Base-by-base conservation (phyloP, 2,329 filamentous ascomycete genomes). In the Cladosporium halotolerans region DNA sequence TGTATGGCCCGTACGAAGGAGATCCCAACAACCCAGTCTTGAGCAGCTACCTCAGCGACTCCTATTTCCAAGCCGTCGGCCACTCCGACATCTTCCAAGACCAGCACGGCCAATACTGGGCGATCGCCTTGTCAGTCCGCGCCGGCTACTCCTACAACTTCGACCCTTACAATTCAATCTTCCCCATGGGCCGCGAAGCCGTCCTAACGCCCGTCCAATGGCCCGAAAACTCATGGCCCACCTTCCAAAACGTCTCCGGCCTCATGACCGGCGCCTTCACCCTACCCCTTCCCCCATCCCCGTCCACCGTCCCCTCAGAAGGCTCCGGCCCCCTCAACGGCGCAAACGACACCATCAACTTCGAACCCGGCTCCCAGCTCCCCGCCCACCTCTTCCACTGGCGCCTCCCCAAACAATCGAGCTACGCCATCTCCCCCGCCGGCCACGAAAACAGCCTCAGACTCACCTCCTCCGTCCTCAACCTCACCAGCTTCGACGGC, bases 21-120 rank as follows among this genome's bases (percentile, higher is more conserved):
- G 45, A 59, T 44, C 55, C 57, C 1, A 36, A 28, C 28, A 65
- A 63, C 38, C 63, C 63, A 10, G 52, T 66, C 2, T 36, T 64
- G n/a, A 64, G 55, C 8, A 55, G 43, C 4, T 46, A 54, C 19
- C 55, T 55, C 9, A 64, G 54, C n/a, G 48, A 53, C n/a, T 54
- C 57, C 6, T 61, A 66, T 69, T 68, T 58, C 53, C 78, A 81
- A 58, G 77, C 77, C 1, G 73, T 80, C 0, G 79, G 79, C 0
- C 80, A 82, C 53, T 74, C 76, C 0, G 79, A 82, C 56, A 54
- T 82, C 2, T 81, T 82, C 54, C 73, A 77, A 40, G 79, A 82
- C 54, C 56, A 57, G 1, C 23, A 58, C 0, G 76, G 74, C 0
- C 72, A 76, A 40, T 82, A 79, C 78, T 81, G 78, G 78, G 74